Evolutionary conservation across 495 filamentous ascomycete species (phyloP), one percentile per base, ranked within the genome.

Genomic region (Tuber microsphaerosporum): DNA sequence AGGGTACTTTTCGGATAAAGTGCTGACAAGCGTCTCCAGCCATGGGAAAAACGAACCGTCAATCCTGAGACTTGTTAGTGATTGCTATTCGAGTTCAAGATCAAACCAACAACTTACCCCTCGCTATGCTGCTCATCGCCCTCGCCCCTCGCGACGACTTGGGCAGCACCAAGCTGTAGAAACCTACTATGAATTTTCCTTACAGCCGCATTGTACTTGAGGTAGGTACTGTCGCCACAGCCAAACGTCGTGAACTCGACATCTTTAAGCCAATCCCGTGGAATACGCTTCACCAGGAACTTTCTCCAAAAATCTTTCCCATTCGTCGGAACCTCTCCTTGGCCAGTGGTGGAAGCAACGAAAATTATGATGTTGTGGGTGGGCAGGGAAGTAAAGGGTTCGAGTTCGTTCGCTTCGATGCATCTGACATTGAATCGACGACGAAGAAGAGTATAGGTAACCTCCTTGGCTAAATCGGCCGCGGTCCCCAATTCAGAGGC

Each of bases 401-500:
- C 88, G 74, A 94, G 86, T 75, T 85, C 86, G 81, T 97, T 90
- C 87, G 97, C 87, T 79, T 93, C 91, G 51, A 88, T 86, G 34
- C 96, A 90, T 69, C 88, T 86, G 9, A 92, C 91, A 72, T 85
- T 80, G 82, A 97, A 97, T 80, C 89, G 92, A 39, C 97, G 86
- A 16, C 94, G 88, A 83, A 93, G 89, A 16, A 88, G 84, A 78
- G 92, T 78, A 39, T 89, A 87, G 31, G 91, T 92, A 72, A 98
- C 84, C 84, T 97, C 93, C 75, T 92, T 89, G 5, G 96, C 94
- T 68, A 93, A 88, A 78, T 98, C 95, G 81, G 95, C 91, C 48
- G 92, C 90, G 81, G 94, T 98, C 68, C 96, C 95, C 0, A 94
- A 97, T 85, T 99, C 96, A 26, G 94, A 93, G 44, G 93, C 96